Evolutionary conservation across 257 asterid species (phyloP).

Genomic region (Mentha longifolia): DNA sequence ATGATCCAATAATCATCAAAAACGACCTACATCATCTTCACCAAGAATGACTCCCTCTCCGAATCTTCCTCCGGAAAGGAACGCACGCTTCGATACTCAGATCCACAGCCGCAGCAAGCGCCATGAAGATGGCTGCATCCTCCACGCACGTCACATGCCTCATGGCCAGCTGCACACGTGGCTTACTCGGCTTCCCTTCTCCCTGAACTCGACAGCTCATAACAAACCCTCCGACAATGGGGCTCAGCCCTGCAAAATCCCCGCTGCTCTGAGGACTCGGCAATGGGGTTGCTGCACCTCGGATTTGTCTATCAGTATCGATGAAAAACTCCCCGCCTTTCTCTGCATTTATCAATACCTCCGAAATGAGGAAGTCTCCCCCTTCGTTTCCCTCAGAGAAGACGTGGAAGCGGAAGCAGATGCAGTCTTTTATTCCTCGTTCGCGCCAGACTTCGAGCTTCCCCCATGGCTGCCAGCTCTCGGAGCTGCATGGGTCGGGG

Average conservation of each 20-base stretch:
- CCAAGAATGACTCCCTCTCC: conserved; percentile 73
- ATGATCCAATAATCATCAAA: conserved; percentile 32
- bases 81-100: conserved; percentile 90
- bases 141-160: conserved; percentile 87
- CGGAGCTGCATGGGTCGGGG: conserved; percentile 74
- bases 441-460: conserved; percentile 99
- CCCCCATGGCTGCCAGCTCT: conserved; percentile 99
- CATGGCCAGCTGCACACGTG: conserved; percentile 85
- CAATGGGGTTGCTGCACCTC: conserved; percentile 54
- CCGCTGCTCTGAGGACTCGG: conserved; percentile 94
- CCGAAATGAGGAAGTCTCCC: conserved; percentile 77
- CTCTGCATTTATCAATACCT: conserved; percentile 68
- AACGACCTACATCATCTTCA: conserved; percentile 34
- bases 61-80: conserved; percentile 72
- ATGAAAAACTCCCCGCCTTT: conserved; percentile 93
- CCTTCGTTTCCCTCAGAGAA: conserved; percentile 71
- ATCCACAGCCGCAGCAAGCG: conserved; percentile 94
- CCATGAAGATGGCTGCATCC: conserved; percentile 97
- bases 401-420: conserved; percentile 87
- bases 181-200: conserved; percentile 86
- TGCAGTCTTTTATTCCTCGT: conserved; percentile 68
- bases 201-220: conserved; percentile 92
- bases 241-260: conserved; percentile 67
- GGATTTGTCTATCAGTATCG: conserved; percentile 74
- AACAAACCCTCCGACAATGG: conserved; percentile 74